Base-by-base conservation (phyloP, 306 rosid species). In the Astragalus glycyphyllos region DNA sequence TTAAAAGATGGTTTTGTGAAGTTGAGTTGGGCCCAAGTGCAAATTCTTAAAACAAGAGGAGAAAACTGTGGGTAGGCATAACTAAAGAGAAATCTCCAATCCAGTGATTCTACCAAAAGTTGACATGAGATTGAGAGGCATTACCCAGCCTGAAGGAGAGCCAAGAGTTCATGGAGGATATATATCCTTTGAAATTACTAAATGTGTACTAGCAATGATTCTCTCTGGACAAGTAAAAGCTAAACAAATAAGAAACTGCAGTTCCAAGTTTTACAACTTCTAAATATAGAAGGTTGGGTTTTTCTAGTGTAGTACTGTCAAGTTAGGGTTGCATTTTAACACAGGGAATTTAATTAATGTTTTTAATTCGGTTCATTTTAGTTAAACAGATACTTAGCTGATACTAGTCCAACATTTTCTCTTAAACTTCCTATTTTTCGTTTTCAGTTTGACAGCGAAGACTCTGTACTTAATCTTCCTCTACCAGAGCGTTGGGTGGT, bases 401-500 rank as follows among this genome's bases (percentile, higher is more conserved):
- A 32, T 32, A 65, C 41, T 31, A 11, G 42, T 50, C 53, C 23
- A 16, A 51, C 50, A 59, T 69, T 26, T 67, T 71, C 7, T 47
- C 63, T 68, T 31, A 8, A 8, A 14, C 48, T 8, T 47, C 14
- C 20, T 3, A 31, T 51, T 64, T 76, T 0, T 32, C 53, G 62
- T 80, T 57, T 73, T 70, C 85, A 93, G 98, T 88, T 93, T 77
- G 97, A 87, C 75, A 62, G 40, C 46, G 90, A 83, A 81, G 92
- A 80, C 70, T 61, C 79, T 58, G 80, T 93, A 38, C 78, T 40
- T 68, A 77, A 62, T 79, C 84, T 93, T 68, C 94, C 98, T 67
- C 84, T 93, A 64, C 83, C 98, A 55, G 98, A 93, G 86, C 81
- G 90, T 74, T 93, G 97, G 98, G 92, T 90, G 96, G 98, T 93